phyloP scores from a whole-genome alignment of 768 basidiomycete genomes.

The Macrocybe gigantea region DNA sequence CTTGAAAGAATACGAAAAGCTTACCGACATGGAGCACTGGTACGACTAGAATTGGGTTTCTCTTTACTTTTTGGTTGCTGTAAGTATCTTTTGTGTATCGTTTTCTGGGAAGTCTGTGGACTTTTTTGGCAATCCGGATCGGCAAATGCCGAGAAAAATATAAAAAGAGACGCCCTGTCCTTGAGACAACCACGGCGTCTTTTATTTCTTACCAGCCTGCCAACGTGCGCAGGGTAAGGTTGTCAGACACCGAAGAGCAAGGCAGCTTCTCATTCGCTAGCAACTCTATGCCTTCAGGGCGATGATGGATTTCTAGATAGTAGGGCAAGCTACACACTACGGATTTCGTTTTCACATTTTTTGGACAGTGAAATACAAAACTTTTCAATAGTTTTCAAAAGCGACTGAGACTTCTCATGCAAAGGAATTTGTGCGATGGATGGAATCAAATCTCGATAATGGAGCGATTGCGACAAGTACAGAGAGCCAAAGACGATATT shows the following conservation, averaged over 20 bases:
- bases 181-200: too few species aligned
- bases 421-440: conserved; percentile 1
- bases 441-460: conserved; percentile 6
- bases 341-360: background rate
- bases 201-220: too few species aligned
- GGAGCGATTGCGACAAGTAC: conserved; percentile 14
- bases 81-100: background rate
- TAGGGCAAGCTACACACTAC: conserved; percentile 53
- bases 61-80: background rate
- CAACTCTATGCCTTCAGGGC: conserved; percentile 55
- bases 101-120: background rate
- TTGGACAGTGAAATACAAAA: background rate
- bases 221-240: too few species aligned
- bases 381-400: background rate
- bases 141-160: conserved; percentile 7
- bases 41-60: conserved; percentile 17
- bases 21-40: conserved; percentile 43
- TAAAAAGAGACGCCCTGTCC: background rate
- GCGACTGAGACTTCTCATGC: background rate
- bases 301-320: conserved; percentile 76
- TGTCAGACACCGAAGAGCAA: background rate
- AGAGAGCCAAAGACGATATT: conserved; percentile 9
- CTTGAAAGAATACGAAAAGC: conserved; percentile 48
- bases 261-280: conserved; percentile 69
- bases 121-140: conserved; percentile 2